phyloP scores from a whole-genome alignment of 495 filamentous ascomycete species.

The Penicilliopsis zonata region DNA sequence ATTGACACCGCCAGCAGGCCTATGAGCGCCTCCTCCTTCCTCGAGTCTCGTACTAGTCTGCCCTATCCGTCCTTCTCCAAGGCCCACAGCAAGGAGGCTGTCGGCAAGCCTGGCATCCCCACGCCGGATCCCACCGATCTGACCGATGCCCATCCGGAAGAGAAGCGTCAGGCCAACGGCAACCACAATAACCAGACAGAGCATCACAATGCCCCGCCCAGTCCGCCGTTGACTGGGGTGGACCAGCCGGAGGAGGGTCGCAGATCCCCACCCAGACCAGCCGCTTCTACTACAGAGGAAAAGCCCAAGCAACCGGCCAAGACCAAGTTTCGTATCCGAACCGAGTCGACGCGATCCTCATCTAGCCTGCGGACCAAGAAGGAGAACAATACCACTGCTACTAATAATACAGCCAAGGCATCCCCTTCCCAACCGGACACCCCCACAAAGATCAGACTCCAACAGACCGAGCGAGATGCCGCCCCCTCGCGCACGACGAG shows the following conservation, averaged over 20 bases:
- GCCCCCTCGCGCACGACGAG: slow-evolving; percentile 18
- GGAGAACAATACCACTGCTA: slow-evolving; percentile 20
- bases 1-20: slow-evolving; percentile 26
- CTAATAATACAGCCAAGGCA: slow-evolving; percentile 19
- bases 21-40: slow-evolving; percentile 32
- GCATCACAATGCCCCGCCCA: slow-evolving; percentile 40
- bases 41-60: slow-evolving; percentile 46
- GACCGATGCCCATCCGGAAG: slow-evolving; percentile 34
- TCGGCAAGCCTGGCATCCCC: slow-evolving; percentile 55
- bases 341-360: slow-evolving; percentile 28
- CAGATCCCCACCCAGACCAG: too few relatives aligned
- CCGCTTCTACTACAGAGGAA: slow-evolving; percentile 24
- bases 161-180: slow-evolving; percentile 13
- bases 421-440: slow-evolving; percentile 23
- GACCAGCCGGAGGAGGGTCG: slow-evolving; percentile 23
- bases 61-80: slow-evolving; percentile 85
- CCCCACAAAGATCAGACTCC: slow-evolving; percentile 24
- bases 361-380: slow-evolving; percentile 30
- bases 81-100: slow-evolving; percentile 73
- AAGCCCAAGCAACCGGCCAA: slow-evolving; percentile 23
- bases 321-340: slow-evolving; percentile 26
- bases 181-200: slow-evolving; percentile 14
- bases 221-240: slow-evolving; percentile 48
- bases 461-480: slow-evolving; percentile 20
- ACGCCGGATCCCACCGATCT: slow-evolving; percentile 76